Base-by-base conservation (phyloP, 768 basidiomycete genomes). In the Cystobasidium tubakii region DNA sequence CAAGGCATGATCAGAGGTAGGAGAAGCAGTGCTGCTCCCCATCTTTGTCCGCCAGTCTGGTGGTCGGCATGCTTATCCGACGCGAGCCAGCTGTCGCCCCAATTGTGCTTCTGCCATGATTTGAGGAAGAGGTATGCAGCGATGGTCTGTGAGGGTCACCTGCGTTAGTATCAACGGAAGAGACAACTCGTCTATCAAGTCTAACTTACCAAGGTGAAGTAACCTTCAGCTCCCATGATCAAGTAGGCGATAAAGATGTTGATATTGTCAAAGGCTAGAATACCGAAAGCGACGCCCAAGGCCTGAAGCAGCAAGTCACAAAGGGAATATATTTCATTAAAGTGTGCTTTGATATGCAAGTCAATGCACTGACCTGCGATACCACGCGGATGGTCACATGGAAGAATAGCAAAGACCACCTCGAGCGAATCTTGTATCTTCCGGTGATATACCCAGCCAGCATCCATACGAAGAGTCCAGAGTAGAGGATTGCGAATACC, bases 221-320 rank as follows among this genome's bases (percentile, higher is more conserved):
- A 69, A 27, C 66, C 66, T 36, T 69, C 66, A 10, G 66, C 66
- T 21, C 66, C 66, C 46, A 78, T 60, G 39, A 78, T 74, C 42
- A 78, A 74, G 60, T 75, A 78, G 25, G 77, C 77, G 67, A 78
- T 75, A 31, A 78, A 74, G 17, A 78, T 34, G 23, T 75, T 66
- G 21, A 69, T 31, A 55, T 75, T 57, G n/a, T 76, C 55, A n/a
- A 25, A 55, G 44, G 65, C 76, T 19, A 73, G 65, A 36, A 73
- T 74, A 23, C 77, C 76, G 44, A 76, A 64, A 1, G 73, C 77
- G 23, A 78, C 53, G 25, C 71, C 53, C 43, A 73, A 55, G 21
- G 74, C 67, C 60, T 78, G 63, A 4, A 50, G 15, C 15, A 50
- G 46, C 3, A 21, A 50, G 42, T 42, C 42, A 17, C 9, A 42